Percentiles rank a stretch among this genome's conserved stretches.
phyloP scores from a whole-genome alignment of 768 basidiomycete species.

The Imleria badia region DNA sequence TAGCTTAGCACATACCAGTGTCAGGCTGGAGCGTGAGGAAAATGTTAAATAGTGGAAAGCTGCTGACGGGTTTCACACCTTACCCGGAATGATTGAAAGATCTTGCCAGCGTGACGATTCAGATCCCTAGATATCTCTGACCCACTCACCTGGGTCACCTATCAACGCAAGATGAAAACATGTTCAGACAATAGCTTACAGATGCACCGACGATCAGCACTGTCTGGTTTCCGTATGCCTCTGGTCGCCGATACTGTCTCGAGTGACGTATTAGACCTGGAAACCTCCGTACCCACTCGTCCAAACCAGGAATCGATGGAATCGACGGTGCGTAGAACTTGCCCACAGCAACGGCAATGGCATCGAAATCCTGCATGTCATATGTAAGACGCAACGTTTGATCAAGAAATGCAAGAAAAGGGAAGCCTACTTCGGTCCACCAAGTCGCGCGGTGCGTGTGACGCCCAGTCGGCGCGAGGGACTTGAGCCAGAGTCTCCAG shows the following conservation, averaged over 20 bases:
- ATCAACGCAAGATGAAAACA: neutral
- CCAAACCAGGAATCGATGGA: slow-evolving; percentile 7
- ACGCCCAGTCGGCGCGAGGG: slow-evolving; percentile 2
- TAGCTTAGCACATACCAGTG: neutral
- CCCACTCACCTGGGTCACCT: slow-evolving; percentile 1
- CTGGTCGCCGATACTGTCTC: slow-evolving; percentile 42
- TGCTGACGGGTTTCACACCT: neutral
- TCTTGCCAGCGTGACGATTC: neutral
- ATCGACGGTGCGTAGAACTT: neutral
- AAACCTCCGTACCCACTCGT: slow-evolving; percentile 23
- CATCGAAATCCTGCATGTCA: slow-evolving; percentile 3
- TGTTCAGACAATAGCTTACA: neutral
- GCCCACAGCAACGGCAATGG: neutral
- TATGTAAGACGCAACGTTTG: neutral
- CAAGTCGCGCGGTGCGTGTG: slow-evolving; percentile 32
- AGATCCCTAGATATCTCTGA: slow-evolving; percentile 9
- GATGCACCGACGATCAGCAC: slow-evolving; percentile 41
- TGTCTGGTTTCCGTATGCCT: slow-evolving; percentile 36
- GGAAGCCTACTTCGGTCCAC: slow-evolving; percentile 1
- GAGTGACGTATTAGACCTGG: slow-evolving; percentile 38
- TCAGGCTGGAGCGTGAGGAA: neutral
- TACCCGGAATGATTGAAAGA: slow-evolving; percentile 9
- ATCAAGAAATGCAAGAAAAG: neutral
- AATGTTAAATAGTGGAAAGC: neutral
- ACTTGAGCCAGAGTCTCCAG: neutral